Conservation (phyloP, 352 stramenopile genomes). For the Globisporangium solare region DNA sequence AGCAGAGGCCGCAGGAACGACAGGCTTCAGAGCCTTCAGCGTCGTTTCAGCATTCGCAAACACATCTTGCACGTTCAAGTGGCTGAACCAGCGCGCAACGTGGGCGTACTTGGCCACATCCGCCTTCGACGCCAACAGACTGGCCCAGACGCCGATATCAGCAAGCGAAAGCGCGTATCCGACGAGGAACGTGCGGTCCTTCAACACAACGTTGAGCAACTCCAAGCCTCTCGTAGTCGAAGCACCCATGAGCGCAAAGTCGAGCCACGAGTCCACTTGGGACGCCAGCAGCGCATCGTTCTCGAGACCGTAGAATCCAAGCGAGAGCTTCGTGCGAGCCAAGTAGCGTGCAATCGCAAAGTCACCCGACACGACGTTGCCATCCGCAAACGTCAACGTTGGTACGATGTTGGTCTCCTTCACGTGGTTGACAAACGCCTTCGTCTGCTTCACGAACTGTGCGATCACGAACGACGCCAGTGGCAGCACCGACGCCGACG, state of each 20-base stretch:
- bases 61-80: conserved; percentile 52
- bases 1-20: conserved; percentile 10
- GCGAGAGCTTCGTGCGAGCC: conserved; percentile 27
- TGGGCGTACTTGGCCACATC: conserved; percentile 52
- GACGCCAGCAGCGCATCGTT: conserved; percentile 46
- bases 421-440: conserved; percentile 50
- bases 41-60: conserved; percentile 47
- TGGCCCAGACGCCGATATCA: conserved; percentile 93
- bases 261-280: conserved; percentile 92
- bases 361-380: conserved; percentile 69
- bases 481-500: conserved; percentile 42
- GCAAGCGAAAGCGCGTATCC: conserved; percentile 92
- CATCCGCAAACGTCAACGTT: conserved; percentile 48
- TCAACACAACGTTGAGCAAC: conserved; percentile 88
- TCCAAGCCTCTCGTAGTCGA: conserved; percentile 50
- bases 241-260: conserved; percentile 80
- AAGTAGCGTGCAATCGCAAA: conserved; percentile 77
- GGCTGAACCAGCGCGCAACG: conserved; percentile 70
- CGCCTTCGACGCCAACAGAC: conserved; percentile 44
- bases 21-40: conserved; percentile 46
- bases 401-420: conserved; percentile 49
- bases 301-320: conserved; percentile 54
- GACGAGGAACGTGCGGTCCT: conserved; percentile 92
- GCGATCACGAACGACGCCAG: conserved; percentile 64
- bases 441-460: conserved; percentile 27